phyloP scores from a whole-genome alignment of 495 filamentous ascomycete genomes.

The Penicillium coprophilum region DNA sequence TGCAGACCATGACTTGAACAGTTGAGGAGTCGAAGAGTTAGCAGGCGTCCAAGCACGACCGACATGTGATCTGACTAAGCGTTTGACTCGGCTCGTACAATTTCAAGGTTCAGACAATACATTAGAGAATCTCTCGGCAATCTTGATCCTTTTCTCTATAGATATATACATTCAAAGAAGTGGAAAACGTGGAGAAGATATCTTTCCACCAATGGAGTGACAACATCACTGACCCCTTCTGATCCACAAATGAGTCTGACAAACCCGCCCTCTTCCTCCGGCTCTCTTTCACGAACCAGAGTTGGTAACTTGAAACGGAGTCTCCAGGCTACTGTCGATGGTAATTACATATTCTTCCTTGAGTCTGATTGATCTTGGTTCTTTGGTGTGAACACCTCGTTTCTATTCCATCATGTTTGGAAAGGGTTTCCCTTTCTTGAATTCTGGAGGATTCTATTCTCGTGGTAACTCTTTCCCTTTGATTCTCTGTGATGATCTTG shows the following conservation, averaged over 20 bases:
- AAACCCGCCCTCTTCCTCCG: constrained; percentile 57
- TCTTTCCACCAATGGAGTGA: constrained; percentile 6
- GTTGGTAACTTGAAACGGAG: constrained; percentile 62
- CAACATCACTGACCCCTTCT: background rate
- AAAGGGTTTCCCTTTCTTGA: constrained; percentile 44
- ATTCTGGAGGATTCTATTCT: constrained; percentile 48
- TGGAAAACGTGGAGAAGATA: constrained; percentile 9
- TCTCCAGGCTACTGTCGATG: constrained; percentile 77
- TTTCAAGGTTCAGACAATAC: constrained; percentile 3
- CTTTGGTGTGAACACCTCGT: background rate
- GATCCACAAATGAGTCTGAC: constrained; percentile 51
- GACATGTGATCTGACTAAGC: constrained; percentile 12
- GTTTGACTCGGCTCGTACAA: background rate
- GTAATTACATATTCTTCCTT: constrained; percentile 51
- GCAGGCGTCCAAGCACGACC: background rate
- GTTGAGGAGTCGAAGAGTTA: background rate
- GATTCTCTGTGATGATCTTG: constrained; percentile 11
- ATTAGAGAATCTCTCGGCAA: background rate
- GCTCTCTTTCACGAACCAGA: constrained; percentile 48
- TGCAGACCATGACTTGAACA: background rate
- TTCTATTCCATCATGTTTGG: constrained; percentile 42
- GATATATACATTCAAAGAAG: background rate
- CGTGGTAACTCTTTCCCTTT: constrained; percentile 48
- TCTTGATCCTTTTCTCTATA: background rate
- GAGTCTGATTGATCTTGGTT: constrained; percentile 15